phyloP scores from a whole-genome alignment of 2,329 filamentous ascomycete species.

The Colletotrichum kahawae region DNA sequence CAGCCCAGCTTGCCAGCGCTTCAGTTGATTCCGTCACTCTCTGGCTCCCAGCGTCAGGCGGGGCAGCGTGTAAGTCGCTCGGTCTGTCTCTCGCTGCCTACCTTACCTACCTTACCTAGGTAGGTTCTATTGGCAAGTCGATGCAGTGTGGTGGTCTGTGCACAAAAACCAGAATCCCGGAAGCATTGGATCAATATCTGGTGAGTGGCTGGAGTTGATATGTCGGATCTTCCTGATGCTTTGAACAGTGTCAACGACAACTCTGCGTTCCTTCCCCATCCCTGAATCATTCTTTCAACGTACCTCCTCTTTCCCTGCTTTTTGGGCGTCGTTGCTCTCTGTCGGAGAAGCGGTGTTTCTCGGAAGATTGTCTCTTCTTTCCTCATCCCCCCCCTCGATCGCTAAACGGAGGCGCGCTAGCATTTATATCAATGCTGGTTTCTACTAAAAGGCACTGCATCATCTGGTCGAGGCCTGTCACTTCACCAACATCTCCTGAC shows the following conservation, averaged over 20 bases:
- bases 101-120: neutral
- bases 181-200: neutral
- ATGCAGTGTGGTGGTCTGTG: neutral
- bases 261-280: neutral
- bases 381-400: neutral
- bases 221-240: neutral
- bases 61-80: neutral
- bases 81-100: neutral
- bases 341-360: neutral
- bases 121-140: neutral
- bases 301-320: conserved; percentile 8
- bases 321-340: neutral
- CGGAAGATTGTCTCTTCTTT: neutral
- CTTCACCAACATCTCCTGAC: conserved; percentile 20
- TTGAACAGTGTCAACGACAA: neutral
- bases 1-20: neutral
- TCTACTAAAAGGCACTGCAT: conserved; percentile 5
- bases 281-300: neutral
- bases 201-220: neutral
- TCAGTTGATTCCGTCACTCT: neutral
- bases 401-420: conserved; percentile 13
- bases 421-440: conserved; percentile 11
- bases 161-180: neutral
- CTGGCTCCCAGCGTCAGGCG: neutral
- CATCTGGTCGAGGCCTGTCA: conserved; percentile 14